phyloP scores from a whole-genome alignment of 177 flowering plant species.

The Telopea speciosissima region DNA sequence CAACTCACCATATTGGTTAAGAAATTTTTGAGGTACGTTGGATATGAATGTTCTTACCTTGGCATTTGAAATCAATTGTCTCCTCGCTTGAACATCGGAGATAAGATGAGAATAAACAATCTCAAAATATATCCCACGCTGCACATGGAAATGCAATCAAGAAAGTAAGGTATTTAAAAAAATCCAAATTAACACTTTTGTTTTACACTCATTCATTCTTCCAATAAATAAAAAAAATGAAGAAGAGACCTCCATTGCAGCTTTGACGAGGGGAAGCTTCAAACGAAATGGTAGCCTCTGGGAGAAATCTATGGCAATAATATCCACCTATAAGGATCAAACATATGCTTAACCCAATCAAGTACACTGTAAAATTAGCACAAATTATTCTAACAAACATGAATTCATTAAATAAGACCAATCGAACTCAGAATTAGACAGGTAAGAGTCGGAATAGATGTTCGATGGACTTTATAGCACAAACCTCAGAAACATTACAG shows the following conservation, averaged over 20 bases:
- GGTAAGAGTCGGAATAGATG: background rate
- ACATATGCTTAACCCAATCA: too few relatives aligned
- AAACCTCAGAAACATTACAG: slow-evolving; percentile 67
- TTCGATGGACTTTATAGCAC: background rate
- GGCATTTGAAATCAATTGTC: slow-evolving; percentile 68
- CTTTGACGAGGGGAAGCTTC: slow-evolving; percentile 69
- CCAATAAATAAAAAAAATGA: background rate
- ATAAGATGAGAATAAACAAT: slow-evolving; percentile 54
- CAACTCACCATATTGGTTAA: background rate
- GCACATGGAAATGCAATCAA: slow-evolving; percentile 18
- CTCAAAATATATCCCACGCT: slow-evolving; percentile 91
- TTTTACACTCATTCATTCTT: background rate
- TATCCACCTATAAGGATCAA: slow-evolving; percentile 53
- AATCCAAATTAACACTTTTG: too few relatives aligned
- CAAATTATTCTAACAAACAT: background rate
- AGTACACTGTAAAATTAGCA: too few relatives aligned
- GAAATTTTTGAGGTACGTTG: background rate
- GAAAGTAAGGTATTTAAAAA: background rate
- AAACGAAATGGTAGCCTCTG: slow-evolving; percentile 66
- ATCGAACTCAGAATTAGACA: background rate
- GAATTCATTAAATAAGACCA: background rate
- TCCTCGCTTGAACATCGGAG: slow-evolving; percentile 49
- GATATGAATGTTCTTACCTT: slow-evolving; percentile 46
- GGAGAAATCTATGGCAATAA: slow-evolving; percentile 77
- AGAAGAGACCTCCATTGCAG: slow-evolving; percentile 62